Base-by-base conservation (phyloP, 1,139 yeast genomes). In the Ashbya aceris region DNA sequence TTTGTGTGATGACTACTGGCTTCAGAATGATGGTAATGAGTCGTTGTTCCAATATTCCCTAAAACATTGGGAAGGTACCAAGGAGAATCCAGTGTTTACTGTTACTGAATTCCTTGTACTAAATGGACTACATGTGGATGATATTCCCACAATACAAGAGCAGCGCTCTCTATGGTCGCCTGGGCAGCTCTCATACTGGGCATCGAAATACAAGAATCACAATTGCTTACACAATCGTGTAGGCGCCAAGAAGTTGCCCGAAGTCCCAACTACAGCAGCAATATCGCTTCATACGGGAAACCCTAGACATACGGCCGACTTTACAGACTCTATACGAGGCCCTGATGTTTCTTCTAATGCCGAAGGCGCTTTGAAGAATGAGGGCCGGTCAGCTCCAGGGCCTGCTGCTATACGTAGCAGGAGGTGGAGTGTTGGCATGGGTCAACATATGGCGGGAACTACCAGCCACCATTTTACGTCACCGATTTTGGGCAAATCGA, bases 41-140 rank as follows among this genome's bases (percentile, higher is more conserved):
- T 53, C 75, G 1, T 54, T 79, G n/a, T 71, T 79, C 49, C 84
- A 78, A 51, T 79, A 78, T 51, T 74, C 86, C 0, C 59, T 81
- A 34, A 61, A 76, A 11, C 78, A 79, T 47, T 70, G 68, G 58
- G 43, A 54, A 46, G 53, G 57, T 9, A 48, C 52, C 1, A 45
- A 53, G 2, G 50, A 51, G 7, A 45, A 60, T 56, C 50, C 73
- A 49, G 42, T 71, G 43, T 87, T 81, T 61, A 79, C 82, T n/a
- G 65, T 83, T 17, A 77, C 95, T 0, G 96, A 87, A 55, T 66
- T 85, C 31, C 65, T 89, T 10, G 53, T 81, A 3, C 69, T 83
- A 47, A 83, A 84, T 58, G 93, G 94, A 5, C 39, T 57, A 29
- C 47, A 49, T 6, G 52, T 10, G 71, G 59, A 55, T 30, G 41